These are phyloP conservation scores for Entomortierella parvispora DNA, from an alignment of 192 early-diverging fungal genomes.

Conservation along the genomic window DNA sequence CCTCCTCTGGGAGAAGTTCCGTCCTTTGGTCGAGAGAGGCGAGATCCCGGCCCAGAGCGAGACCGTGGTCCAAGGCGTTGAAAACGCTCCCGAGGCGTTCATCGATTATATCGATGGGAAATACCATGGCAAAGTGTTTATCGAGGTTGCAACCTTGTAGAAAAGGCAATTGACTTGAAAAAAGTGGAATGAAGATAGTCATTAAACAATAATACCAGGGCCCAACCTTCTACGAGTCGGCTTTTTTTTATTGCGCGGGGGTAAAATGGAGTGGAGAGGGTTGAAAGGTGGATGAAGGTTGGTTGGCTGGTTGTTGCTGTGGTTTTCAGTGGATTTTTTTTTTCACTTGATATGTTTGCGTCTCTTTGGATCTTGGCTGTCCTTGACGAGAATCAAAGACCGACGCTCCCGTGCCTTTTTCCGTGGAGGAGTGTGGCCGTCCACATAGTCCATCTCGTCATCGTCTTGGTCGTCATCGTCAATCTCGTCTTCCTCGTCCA, in stretches of 20 bases:
- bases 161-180: no score
- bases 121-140: not conserved
- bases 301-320: not conserved
- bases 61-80: not conserved
- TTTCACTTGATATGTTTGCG: constrained; percentile 17
- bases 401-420: constrained; percentile 17
- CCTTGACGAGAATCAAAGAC: constrained; percentile 1
- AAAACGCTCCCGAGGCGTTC: constrained; percentile 1
- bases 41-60: constrained; percentile 15
- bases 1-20: constrained; percentile 23
- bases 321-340: not conserved
- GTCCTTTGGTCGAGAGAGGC: constrained; percentile 23
- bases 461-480: constrained; percentile 12
- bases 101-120: not conserved
- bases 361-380: constrained; percentile 16
- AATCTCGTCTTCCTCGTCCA: constrained; percentile 3
- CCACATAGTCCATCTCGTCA: not conserved
- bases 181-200: no score
- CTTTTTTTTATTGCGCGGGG: no score
- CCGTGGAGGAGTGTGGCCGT: not conserved
- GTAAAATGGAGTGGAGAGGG: no score
- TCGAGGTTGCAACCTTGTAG: no score
- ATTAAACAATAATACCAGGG: no score
- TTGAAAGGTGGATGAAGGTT: not conserved
- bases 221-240: no score